Evolutionary conservation across 352 stramenopile genomes (phyloP).

Genomic region (Pythium utonaiense): DNA sequence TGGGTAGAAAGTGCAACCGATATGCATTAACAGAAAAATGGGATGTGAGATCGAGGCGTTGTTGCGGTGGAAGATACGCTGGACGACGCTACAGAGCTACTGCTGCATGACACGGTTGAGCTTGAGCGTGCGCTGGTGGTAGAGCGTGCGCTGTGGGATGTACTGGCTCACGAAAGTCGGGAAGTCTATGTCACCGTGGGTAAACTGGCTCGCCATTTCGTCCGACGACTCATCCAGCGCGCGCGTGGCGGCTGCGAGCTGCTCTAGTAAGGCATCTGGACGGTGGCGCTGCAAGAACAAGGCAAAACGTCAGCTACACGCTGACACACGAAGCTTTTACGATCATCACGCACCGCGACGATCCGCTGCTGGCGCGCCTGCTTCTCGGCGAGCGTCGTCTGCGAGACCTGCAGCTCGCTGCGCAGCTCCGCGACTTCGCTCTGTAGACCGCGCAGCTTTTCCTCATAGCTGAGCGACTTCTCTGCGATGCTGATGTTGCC

Average conservation of each 20-base stretch:
- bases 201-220: slow-evolving; percentile 67
- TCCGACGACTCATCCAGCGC: slow-evolving; percentile 64
- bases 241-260: slow-evolving; percentile 56
- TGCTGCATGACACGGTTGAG: slow-evolving; percentile 64
- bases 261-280: slow-evolving; percentile 65
- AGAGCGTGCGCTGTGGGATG: slow-evolving; percentile 60
- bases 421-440: slow-evolving; percentile 46
- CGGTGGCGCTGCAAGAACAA: slow-evolving; percentile 47
- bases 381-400: slow-evolving; percentile 62
- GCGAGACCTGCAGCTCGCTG: slow-evolving; percentile 39
- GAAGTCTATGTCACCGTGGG: slow-evolving; percentile 70
- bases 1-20: too few relatives aligned
- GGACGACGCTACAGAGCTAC: slow-evolving; percentile 16
- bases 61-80: neutral
- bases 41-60: neutral
- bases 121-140: slow-evolving; percentile 76
- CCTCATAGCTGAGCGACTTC: slow-evolving; percentile 60
- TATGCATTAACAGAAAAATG: too few relatives aligned
- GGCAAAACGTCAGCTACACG: too few relatives aligned
- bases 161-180: slow-evolving; percentile 63
- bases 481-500: slow-evolving; percentile 78
- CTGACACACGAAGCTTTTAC: too few relatives aligned
- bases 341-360: slow-evolving; percentile 41
- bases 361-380: slow-evolving; percentile 67
- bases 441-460: slow-evolving; percentile 46